A percentile compares a stretch with the other conserved stretches of the same genome.
phyloP scores from a whole-genome alignment of 345 rosid species.

The Hevea brasiliensis region DNA sequence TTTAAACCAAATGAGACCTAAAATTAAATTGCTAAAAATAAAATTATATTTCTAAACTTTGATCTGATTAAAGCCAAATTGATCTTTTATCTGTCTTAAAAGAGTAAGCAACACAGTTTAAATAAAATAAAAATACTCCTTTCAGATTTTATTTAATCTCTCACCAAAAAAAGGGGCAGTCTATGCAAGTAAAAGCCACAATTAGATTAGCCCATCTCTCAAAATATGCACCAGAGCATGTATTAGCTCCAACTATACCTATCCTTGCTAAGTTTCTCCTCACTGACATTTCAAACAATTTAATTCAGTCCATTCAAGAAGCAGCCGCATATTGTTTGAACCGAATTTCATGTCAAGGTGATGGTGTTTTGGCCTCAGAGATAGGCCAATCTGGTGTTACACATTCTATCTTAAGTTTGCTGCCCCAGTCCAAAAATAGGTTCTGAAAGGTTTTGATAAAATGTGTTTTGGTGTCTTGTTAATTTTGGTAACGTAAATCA shows the following conservation, averaged over 20 bases:
- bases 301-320: constrained; percentile 30
- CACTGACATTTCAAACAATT: constrained; percentile 19
- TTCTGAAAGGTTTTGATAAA: constrained; percentile 34
- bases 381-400: constrained; percentile 50
- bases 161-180: too few relatives aligned
- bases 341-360: constrained; percentile 40
- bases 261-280: constrained; percentile 39
- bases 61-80: too few relatives aligned
- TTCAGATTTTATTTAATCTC: too few relatives aligned
- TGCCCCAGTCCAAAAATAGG: constrained; percentile 27
- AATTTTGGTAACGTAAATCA: constrained; percentile 42
- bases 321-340: constrained; percentile 48
- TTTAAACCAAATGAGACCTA: too few relatives aligned
- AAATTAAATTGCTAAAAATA: too few relatives aligned
- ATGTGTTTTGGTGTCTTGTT: constrained; percentile 50
- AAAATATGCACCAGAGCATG: constrained; percentile 31
- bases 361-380: constrained; percentile 35
- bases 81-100: too few relatives aligned
- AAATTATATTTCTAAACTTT: too few relatives aligned
- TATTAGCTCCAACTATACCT: constrained; percentile 35
- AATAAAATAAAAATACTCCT: too few relatives aligned
- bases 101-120: too few relatives aligned
- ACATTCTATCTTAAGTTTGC: constrained; percentile 37
- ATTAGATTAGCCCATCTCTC: constrained; percentile 38
- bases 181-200: constrained; percentile 39